Evolutionary conservation across 2,329 filamentous ascomycete species (phyloP).

Genomic region (Cryphonectria japonica): DNA sequence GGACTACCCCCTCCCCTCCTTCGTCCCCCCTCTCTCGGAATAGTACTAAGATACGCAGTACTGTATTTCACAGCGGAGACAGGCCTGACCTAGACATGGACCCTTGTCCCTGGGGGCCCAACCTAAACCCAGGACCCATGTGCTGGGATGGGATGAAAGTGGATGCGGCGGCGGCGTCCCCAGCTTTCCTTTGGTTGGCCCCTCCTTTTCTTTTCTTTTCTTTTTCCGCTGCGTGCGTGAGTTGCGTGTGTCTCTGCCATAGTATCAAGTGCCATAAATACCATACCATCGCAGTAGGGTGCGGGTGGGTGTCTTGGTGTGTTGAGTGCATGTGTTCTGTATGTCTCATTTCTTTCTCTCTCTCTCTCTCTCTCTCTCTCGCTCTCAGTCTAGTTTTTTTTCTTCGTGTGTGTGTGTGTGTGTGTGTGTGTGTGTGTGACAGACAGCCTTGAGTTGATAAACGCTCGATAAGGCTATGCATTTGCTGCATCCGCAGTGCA

Average conservation of each 20-base stretch:
- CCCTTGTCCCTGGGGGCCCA: slow-evolving; percentile 2
- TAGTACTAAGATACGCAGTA: not conserved
- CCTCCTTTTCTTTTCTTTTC: not conserved
- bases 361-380: too few relatives aligned
- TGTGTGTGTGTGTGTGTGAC: not conserved
- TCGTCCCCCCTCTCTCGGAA: not conserved
- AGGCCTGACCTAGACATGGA: not conserved
- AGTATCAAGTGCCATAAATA: too few relatives aligned
- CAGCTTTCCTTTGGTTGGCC: not conserved
- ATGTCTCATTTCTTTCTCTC: not conserved
- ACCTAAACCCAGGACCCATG: not conserved
- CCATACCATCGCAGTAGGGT: too few relatives aligned
- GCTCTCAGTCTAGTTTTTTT: too few relatives aligned
- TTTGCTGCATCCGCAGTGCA: not conserved
- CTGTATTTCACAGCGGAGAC: not conserved
- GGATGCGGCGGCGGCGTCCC: not conserved
- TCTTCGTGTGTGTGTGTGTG: too few relatives aligned
- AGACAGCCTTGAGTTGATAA: not conserved
- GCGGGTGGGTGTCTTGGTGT: not conserved
- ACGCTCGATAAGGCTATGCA: slow-evolving; percentile 6
- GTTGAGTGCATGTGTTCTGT: not conserved
- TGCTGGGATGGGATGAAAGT: not conserved
- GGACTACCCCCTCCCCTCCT: not conserved
- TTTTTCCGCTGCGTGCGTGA: not conserved
- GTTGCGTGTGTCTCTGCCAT: not conserved